A percentile compares a stretch with the other conserved stretches of the same genome.
phyloP scores from a whole-genome alignment of 495 filamentous ascomycete genomes.

The Copromyces sp. region DNA sequence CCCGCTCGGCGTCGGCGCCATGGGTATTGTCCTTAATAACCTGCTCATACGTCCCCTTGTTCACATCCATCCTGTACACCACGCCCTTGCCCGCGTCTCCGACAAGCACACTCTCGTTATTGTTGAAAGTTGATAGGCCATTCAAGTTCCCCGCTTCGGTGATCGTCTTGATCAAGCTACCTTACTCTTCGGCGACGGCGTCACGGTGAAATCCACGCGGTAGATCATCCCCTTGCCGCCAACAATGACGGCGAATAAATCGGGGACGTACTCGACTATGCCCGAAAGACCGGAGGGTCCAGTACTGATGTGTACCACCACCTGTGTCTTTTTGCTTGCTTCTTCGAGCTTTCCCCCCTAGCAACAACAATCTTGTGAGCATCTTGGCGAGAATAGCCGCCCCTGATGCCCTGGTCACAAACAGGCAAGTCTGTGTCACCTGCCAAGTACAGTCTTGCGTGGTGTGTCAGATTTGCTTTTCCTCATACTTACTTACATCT shows the following conservation, averaged over 20 bases:
- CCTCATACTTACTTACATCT: too few species aligned
- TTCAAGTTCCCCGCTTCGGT: conserved; percentile 31
- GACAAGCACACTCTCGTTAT: conserved; percentile 29
- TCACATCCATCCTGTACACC: conserved; percentile 31
- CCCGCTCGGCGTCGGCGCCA: conserved; percentile 27
- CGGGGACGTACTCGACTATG: conserved; percentile 31
- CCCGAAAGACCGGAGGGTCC: conserved; percentile 28
- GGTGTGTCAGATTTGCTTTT: neutral
- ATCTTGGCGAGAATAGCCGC: too few species aligned
- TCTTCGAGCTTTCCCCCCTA: too few species aligned
- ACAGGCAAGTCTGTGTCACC: too few species aligned
- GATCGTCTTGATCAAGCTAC: conserved; percentile 30
- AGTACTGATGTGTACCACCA: too few species aligned
- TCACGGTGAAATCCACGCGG: conserved; percentile 27
- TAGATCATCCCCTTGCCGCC: conserved; percentile 31
- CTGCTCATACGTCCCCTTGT: conserved; percentile 24
- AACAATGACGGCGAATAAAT: conserved; percentile 34
- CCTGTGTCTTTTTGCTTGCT: too few species aligned
- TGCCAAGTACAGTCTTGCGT: neutral
- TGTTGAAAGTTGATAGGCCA: conserved; percentile 29
- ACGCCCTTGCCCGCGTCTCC: conserved; percentile 30
- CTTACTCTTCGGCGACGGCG: conserved; percentile 18
- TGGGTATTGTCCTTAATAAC: conserved; percentile 29
- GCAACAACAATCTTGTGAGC: too few species aligned
- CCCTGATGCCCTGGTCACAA: too few species aligned